Base-by-base conservation (phyloP, 768 basidiomycete genomes). In the Clitopilus hobsonii region DNA sequence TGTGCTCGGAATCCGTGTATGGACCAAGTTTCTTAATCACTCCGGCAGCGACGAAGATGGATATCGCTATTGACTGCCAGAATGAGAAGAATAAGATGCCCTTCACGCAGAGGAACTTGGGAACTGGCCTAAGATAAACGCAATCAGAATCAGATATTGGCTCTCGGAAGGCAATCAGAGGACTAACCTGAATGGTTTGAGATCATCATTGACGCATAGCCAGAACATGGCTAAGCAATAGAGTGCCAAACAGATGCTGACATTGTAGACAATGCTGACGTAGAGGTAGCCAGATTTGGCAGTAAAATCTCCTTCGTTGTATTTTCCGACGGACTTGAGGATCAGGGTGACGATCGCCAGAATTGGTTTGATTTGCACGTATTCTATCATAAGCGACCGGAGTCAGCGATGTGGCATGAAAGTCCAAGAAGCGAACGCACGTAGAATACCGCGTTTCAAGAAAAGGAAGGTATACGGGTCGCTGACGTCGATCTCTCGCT, bases 51-150 rank as follows among this genome's bases (percentile, higher is more conserved):
- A 95, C 96, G n/a, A 98, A 80, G 62, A 91, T 81, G 26, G 94
- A 94, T 50, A 99, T 82, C 47, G 65, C 82, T 50, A 96, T 81
- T 20, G 89, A 85, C 68, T 99, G 97, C 97, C 97, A 99, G 74
- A 99, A 99, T 1, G 91, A 94, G 71, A 97, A 96, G 78, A 98
- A 98, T 20, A 99, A 79, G 61, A 99, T 94, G 45, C 96, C 96
- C 67, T 99, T 99, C 61, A 99, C 94, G 67, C 94, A 99, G 24
- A 98, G 85, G 71, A 99, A 99, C 70, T 99, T 99, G 2, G 97
- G 94, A 61, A 95, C 83, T 0, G 94, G 94, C 10, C 96, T 88
- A 58, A 54, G 24, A 58, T 50, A 22, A 10, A 22, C 28, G 26
- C 2, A 38, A 45, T 58, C 13, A 56, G 52, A 24, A 25, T 53